Base-by-base conservation (phyloP, 164 flowering plant species). In the Kingdonia uniflora region DNA sequence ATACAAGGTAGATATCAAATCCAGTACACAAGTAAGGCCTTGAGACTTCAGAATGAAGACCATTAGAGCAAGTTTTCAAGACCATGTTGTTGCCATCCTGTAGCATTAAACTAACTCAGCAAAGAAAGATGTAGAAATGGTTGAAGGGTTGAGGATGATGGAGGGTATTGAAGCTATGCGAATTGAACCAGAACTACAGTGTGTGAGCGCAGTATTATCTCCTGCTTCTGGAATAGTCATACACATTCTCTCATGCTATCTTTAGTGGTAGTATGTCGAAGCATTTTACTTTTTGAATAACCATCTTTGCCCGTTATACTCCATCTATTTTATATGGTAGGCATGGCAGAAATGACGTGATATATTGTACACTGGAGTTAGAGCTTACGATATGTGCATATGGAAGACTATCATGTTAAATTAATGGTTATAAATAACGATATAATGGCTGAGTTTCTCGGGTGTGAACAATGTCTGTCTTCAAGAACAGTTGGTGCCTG, bases 21-120 rank as follows among this genome's bases (percentile, higher is more conserved):
- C 95, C 97, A 59, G 97, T 91, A 52, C 95, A 91, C 15, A 91
- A 61, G 68, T 91, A 91, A 57, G 95, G 95, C 58, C 87, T 74
- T 12, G 19, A 68, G 48, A 63, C 46, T n/a, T 62, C 63, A 29
- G 76, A 63, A 53, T 51, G 44, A 21, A 11, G 50, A 54, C 66
- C 71, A 57, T 67, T 68, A 16, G 24, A 8, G 46, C 54, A 38
- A 55, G 51, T 51, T 40, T 67, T 70, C 29, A 55, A 42, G 47
- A 40, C 54, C 26, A 43, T 50, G 49, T 25, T 63, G 50, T 68
- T 62, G 38, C 59, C 64, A 20, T 54, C 78, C 86, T 76, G 65
- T 14, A 55, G 56, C 50, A 21, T 6, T 16, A 41, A 11, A 41
- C 21, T 23, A 22, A 29, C 35, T 29, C 4, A 29, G 35, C 35